These are phyloP conservation scores for Monosporascus sp. DNA, from an alignment of 2,329 filamentous ascomycete genomes.

Conservation along the genomic window DNA sequence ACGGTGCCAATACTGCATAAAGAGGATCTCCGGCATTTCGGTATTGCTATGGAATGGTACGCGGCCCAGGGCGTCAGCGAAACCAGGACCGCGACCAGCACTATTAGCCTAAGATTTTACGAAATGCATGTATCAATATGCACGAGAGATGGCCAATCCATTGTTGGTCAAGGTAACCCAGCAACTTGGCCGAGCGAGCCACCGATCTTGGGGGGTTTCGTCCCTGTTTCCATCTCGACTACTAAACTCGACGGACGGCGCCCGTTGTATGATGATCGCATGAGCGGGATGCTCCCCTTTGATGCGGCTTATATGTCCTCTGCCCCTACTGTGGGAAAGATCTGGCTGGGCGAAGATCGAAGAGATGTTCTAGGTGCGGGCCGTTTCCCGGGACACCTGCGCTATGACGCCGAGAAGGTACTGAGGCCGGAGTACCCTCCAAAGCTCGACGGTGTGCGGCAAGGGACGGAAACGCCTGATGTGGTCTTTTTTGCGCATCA, in stretches of 20 bases:
- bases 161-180: slow-evolving; percentile 21
- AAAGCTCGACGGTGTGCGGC: slow-evolving; percentile 12
- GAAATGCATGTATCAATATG: slow-evolving; percentile 30
- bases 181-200: slow-evolving; percentile 19
- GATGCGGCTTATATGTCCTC: slow-evolving; percentile 34
- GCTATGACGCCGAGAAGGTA: slow-evolving; percentile 13
- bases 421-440: slow-evolving; percentile 16
- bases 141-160: slow-evolving; percentile 13
- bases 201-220: slow-evolving; percentile 18
- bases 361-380: slow-evolving; percentile 36
- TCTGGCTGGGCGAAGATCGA: slow-evolving; percentile 38
- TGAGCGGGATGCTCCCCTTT: slow-evolving; percentile 39
- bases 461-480: slow-evolving; percentile 18
- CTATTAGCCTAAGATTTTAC: slow-evolving; percentile 19
- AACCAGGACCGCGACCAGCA: slow-evolving; percentile 15
- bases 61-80: slow-evolving; percentile 27
- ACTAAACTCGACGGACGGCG: no score
- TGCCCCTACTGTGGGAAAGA: slow-evolving; percentile 28
- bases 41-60: slow-evolving; percentile 28
- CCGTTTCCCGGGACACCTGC: slow-evolving; percentile 33
- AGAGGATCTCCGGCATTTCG: slow-evolving; percentile 29
- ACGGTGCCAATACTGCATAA: slow-evolving; percentile 33
- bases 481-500: slow-evolving; percentile 21
- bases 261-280: slow-evolving; percentile 16
- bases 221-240: slow-evolving; percentile 19